These are phyloP conservation scores for Zygosaccharomyces kombuchaensis DNA, from an alignment of 805 yeast species.

Conservation along the genomic window DNA sequence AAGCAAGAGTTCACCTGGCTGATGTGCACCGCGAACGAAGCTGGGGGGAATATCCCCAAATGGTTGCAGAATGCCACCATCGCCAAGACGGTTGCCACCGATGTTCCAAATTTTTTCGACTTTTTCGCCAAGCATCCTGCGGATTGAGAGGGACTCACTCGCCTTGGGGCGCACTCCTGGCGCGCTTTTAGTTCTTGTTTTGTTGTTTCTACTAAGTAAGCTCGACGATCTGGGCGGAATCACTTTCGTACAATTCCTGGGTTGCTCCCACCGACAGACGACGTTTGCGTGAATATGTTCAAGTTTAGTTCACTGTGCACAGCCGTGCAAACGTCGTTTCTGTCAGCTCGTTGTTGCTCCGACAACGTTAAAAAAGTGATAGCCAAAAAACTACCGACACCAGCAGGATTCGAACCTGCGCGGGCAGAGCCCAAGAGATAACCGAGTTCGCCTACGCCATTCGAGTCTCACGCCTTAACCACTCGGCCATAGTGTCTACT, in stretches of 20 bases:
- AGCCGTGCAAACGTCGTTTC: too few species aligned
- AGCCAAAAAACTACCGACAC: constrained; percentile 51
- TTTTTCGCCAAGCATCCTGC: neutral
- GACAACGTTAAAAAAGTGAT: neutral
- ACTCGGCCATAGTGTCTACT: constrained; percentile 64
- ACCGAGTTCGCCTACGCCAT: constrained; percentile 33
- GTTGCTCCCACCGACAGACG: too few species aligned
- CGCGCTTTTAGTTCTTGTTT: too few species aligned
- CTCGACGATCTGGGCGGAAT: too few species aligned
- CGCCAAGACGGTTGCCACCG: constrained; percentile 38
- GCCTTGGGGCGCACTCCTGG: too few species aligned
- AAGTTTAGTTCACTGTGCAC: too few species aligned
- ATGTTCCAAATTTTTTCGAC: constrained; percentile 37
- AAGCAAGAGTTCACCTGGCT: constrained; percentile 32
- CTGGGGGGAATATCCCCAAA: constrained; percentile 40
- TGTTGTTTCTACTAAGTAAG: too few species aligned
- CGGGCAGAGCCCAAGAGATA: constrained; percentile 70
- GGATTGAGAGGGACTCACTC: too few species aligned
- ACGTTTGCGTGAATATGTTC: neutral
- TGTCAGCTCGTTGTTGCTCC: neutral
- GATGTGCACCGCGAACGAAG: constrained; percentile 39
- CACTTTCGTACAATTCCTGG: too few species aligned
- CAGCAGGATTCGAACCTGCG: constrained; percentile 80
- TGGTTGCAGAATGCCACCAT: constrained; percentile 40
- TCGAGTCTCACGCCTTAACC: constrained; percentile 77